Evolutionary conservation across 345 rosid genomes (phyloP).

Genomic region (Eucalyptus regnans): DNA sequence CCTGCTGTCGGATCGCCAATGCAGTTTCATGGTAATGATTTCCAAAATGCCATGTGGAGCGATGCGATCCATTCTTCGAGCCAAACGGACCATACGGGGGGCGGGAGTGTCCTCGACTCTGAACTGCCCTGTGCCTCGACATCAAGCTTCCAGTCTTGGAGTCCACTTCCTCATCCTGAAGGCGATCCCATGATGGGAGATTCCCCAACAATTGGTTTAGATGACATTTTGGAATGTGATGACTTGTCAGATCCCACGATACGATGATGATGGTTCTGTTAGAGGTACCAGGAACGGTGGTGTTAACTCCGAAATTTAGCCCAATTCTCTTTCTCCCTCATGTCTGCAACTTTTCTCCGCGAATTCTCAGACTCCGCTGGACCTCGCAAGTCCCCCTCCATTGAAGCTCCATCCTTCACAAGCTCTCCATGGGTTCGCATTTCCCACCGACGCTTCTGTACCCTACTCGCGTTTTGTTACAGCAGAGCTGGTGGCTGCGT

Average conservation of each 20-base stretch:
- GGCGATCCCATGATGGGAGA: not conserved
- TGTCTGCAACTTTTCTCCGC: no score
- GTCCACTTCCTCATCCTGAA: not conserved
- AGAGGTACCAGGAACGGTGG: not conserved
- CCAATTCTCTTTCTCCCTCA: no score
- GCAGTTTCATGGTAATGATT: not conserved
- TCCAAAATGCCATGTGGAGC: not conserved
- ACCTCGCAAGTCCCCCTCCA: no score
- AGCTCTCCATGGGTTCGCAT: no score
- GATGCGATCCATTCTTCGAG: not conserved
- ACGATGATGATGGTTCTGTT: not conserved
- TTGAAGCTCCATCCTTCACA: no score
- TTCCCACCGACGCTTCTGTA: no score
- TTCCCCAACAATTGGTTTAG: not conserved
- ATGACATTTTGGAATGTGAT: not conserved
- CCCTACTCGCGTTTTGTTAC: no score
- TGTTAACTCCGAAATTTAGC: not conserved
- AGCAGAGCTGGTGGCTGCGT: no score
- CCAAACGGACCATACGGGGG: accelerated
- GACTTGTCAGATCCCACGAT: not conserved
- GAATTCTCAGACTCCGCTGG: no score
- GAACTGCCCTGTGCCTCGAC: not conserved
- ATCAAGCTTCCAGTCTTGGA: not conserved
- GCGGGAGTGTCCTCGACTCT: not conserved
- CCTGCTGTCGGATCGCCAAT: not conserved